Evolutionary conservation across 1,139 yeast species (phyloP), one percentile per base, ranked within the genome.

Genomic region (Candida buenavistaensis): DNA sequence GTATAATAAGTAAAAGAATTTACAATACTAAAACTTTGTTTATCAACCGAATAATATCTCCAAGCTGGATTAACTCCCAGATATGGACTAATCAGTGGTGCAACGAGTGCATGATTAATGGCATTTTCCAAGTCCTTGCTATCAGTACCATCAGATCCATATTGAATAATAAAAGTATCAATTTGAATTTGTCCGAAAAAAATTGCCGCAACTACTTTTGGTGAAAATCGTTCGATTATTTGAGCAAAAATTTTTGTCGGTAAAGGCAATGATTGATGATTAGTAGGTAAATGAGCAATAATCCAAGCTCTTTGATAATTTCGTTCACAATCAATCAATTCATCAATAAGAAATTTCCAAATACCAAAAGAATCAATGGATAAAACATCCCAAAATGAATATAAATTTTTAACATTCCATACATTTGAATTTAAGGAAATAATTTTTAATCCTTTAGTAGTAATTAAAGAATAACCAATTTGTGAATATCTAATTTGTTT

Each of bases 251-350:
- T 47, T 23, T 48, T 48, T 10, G 59, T 44, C 20, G 61, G 61
- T 17, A 59, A 41, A 3, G 64, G 62, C 28, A 59, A 47, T 5
- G 62, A 40, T 23, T 41, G 41, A 24, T 51, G 45, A 25, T 30
- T 40, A 8, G 47, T 43, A 11, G 67, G 65, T 33, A 57, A 45
- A 39, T 60, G 64, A 5, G 62, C 57, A 35, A 59, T 48, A 17
- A 61, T 54, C 67, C 67, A 61, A 3, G 57, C 64, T 32, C 67
- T 45, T 43, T 60, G 62, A 27, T 54, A 52, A 15, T 47, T 47
- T 14, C 35, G 23, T 40, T 61, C 67, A 34, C 59, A 50, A 11
- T 55, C 58, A 4, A 56, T 37, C 30, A 61, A 50, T 40, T 61
- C 65, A 28, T 55, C 51, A 10, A 60, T 49, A 32, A 61, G 47